Base-by-base conservation (phyloP, 371 early-diverging fungal species). In the Lichtheimia corymbifera region DNA sequence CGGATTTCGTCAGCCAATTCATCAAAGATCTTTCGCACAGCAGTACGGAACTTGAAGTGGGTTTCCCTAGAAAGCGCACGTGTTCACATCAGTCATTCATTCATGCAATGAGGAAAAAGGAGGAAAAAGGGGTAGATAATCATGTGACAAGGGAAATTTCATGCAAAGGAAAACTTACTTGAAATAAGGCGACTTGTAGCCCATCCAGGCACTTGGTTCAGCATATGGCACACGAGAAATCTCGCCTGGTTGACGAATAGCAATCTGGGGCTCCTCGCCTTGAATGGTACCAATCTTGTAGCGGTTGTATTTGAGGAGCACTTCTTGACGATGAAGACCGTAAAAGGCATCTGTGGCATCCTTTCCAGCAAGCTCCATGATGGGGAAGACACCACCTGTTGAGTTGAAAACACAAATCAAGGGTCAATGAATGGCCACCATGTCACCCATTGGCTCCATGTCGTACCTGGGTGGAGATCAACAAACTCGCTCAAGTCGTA, bases 261-360 rank as follows among this genome's bases (percentile, higher is more conserved):
- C 61, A 20, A 79, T 71, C 30, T 67, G 54, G 17, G 71, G 66
- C 53, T 62, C 59, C 42, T 71, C 73, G n/a, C 72, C 73, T 9
- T 47, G 72, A 61, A 87, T 76, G 17, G 58, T 51, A 20, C 87
- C 88, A 50, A 88, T 74, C 57, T 70, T 64, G 49, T 61, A 66
- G 18, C 73, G 66, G 1, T 63, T 7, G 27, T 72, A 72, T 61
- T 84, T 84, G 53, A 64, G 25, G 55, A 91, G 73, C 1, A 88
- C 81, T 51, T 88, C 86, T 62, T 84, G 88, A 55, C 86, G 75
- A 68, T 93, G 91, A 28, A 88, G 75, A 47, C 82, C 84, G 59
- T 85, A 87, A 63, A 90, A 90, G 54, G 74, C 71, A 49, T 82
- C 90, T 7, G 93, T 88, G 59, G 86, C 90, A 63, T 97, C 96